phyloP scores from a whole-genome alignment of 257 asterid genomes.

The Fraxinus quadrangulata region DNA sequence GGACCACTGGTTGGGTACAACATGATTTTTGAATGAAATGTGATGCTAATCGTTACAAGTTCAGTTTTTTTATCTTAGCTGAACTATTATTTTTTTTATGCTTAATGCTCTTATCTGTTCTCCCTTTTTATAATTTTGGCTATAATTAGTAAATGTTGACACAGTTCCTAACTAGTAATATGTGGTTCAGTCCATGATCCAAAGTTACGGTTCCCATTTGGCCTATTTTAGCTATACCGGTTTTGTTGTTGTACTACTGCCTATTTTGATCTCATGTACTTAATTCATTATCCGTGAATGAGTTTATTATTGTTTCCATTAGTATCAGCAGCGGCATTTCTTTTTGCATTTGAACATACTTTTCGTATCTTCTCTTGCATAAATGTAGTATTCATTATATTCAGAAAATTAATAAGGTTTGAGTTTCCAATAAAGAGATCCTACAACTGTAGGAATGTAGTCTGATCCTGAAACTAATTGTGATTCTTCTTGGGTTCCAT shows the following conservation, averaged over 20 bases:
- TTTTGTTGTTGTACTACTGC: neutral
- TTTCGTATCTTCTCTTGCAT: neutral
- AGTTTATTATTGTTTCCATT: neutral
- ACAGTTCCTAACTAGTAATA: neutral
- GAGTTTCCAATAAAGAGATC: neutral
- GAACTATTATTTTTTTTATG: neutral
- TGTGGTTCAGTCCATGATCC: neutral
- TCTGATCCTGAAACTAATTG: neutral
- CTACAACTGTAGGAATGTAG: neutral
- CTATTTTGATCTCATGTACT: neutral
- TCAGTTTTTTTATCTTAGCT: neutral
- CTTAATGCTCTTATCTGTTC: neutral
- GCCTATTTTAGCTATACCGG: neutral
- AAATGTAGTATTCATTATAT: neutral
- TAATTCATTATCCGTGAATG: neutral
- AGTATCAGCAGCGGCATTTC: neutral
- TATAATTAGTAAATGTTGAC: neutral
- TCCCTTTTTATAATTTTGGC: neutral
- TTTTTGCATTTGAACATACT: neutral
- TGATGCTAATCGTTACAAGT: neutral
- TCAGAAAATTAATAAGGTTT: neutral
- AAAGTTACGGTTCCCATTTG: neutral
- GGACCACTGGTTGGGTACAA: neutral
- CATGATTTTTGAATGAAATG: constrained; percentile 2
- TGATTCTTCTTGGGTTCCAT: neutral